Evolutionary conservation across 495 filamentous ascomycete genomes (phyloP).

Genomic region (Cenococcum geophilum): DNA sequence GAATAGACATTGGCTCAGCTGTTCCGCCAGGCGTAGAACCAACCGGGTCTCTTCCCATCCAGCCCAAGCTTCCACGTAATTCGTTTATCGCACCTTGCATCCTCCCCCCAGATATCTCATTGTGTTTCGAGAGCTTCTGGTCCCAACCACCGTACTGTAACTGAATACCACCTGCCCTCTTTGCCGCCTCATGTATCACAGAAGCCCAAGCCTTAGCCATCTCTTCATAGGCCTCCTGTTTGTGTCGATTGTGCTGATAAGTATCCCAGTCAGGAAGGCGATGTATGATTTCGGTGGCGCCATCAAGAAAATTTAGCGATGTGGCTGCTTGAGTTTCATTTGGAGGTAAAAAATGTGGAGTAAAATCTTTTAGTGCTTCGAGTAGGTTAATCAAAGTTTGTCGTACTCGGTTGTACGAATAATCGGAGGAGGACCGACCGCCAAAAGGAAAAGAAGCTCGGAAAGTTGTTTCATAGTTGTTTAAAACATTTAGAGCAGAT

Average conservation of each 20-base stretch:
- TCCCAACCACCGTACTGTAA: constrained; percentile 94
- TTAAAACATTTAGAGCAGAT: constrained; percentile 71
- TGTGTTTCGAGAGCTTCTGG: constrained; percentile 78
- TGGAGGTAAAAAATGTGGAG: constrained; percentile 89
- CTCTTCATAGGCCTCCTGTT: constrained; percentile 92
- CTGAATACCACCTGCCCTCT: constrained; percentile 83
- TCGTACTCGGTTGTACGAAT: constrained; percentile 88
- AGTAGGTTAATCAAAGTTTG: constrained; percentile 73
- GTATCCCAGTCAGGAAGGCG: constrained; percentile 80
- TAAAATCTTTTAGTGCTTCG: constrained; percentile 88
- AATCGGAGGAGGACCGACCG: constrained; percentile 74
- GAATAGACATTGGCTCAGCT: constrained; percentile 58
- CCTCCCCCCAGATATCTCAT: constrained; percentile 76
- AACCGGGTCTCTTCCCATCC: constrained; percentile 58
- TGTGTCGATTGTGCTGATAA: constrained; percentile 79
- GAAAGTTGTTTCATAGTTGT: constrained; percentile 70
- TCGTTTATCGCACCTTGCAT: constrained; percentile 74
- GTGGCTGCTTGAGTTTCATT: constrained; percentile 72
- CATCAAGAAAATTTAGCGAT: constrained; percentile 80
- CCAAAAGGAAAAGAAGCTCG: constrained; percentile 83
- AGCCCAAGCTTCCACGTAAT: constrained; percentile 65
- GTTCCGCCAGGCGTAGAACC: constrained; percentile 32
- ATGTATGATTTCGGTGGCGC: constrained; percentile 83
- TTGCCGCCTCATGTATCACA: constrained; percentile 85
- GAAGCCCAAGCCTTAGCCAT: constrained; percentile 88